Evolutionary conservation across 2,329 filamentous ascomycete species (phyloP).

Genomic region (Neonectria neomacrospora): DNA sequence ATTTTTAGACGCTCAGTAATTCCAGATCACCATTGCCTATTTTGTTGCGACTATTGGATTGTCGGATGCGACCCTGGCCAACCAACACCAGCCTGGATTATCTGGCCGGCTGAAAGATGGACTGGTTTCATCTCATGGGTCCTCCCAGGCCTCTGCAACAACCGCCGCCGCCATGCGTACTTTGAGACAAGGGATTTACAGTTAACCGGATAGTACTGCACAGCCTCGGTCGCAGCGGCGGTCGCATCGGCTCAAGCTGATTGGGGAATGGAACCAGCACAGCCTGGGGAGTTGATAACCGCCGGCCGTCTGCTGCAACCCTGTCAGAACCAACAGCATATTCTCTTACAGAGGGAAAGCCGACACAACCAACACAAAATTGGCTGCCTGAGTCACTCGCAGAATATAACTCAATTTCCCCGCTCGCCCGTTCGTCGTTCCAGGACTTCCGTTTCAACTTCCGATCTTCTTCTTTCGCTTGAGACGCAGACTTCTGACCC

Average conservation of each 20-base stretch:
- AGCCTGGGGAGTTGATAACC: background rate
- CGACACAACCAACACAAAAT: background rate
- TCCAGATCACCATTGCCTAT: background rate
- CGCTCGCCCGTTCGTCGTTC: background rate
- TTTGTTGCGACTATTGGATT: background rate
- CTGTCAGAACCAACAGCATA: background rate
- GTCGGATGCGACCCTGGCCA: background rate
- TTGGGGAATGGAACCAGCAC: background rate
- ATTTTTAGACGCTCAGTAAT: background rate
- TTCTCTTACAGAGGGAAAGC: background rate
- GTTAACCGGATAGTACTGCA: background rate
- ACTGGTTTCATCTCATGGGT: background rate
- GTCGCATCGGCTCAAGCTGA: background rate
- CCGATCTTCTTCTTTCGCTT: background rate
- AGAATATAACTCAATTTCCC: background rate
- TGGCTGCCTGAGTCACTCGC: background rate
- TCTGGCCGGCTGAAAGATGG: background rate
- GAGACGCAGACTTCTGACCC: background rate
- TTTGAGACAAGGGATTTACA: background rate
- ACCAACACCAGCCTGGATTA: background rate
- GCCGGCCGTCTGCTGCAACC: background rate
- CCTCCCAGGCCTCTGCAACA: background rate
- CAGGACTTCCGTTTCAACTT: background rate
- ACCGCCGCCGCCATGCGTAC: conserved; percentile 4
- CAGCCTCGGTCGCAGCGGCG: background rate